Conservation (phyloP, 1,284 basidiomycete species). For the Hemileia vastatrix region DNA sequence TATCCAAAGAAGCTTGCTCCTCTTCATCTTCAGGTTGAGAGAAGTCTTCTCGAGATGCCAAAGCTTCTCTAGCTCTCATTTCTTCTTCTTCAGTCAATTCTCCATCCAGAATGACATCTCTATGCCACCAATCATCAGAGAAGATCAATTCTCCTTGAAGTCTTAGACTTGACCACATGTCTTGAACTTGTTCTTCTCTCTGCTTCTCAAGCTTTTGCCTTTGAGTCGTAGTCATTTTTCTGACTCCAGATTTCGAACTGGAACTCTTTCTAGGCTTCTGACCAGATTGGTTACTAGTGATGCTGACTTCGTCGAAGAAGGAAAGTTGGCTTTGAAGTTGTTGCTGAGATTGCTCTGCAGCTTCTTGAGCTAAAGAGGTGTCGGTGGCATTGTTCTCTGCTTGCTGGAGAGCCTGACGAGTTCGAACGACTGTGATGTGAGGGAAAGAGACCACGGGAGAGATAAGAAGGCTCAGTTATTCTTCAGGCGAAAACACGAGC, state of each 20-base stretch:
- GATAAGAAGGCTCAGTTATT: neutral
- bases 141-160: no score
- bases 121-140: slow-evolving; percentile 33
- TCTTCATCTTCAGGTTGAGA: slow-evolving; percentile 41
- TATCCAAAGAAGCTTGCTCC: no score
- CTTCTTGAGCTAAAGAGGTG: slow-evolving; percentile 6
- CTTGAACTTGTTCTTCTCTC: slow-evolving; percentile 38
- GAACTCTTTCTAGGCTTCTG: slow-evolving; percentile 10
- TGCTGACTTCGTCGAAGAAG: slow-evolving; percentile 34
- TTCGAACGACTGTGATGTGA: neutral
- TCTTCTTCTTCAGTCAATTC: no score
- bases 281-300: neutral
- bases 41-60: slow-evolving; percentile 44
- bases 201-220: slow-evolving; percentile 30
- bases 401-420: slow-evolving; percentile 57
- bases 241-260: neutral
- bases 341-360: slow-evolving; percentile 35
- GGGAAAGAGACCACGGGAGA: neutral
- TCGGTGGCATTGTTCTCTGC: slow-evolving; percentile 44
- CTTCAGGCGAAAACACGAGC: neutral
- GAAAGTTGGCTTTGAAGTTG: slow-evolving; percentile 30
- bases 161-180: no score
- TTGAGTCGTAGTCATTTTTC: slow-evolving; percentile 21
- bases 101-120: slow-evolving; percentile 31
- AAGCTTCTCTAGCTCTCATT: slow-evolving; percentile 46